Conservation (phyloP, 345 rosid genomes). For the Streptanthus diversifolius region DNA sequence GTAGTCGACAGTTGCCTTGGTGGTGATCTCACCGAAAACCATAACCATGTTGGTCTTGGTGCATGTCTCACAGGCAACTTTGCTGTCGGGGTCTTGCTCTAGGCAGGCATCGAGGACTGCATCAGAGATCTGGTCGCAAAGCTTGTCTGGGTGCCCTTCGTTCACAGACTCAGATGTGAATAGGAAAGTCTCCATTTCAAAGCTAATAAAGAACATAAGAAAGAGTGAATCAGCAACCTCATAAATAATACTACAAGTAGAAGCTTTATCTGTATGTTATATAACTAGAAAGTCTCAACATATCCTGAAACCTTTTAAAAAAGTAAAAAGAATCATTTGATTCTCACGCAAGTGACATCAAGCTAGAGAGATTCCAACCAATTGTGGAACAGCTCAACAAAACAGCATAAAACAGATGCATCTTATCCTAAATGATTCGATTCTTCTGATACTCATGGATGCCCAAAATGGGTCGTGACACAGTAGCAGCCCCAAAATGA, state of each 20-base stretch:
- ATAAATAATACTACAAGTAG: not conserved
- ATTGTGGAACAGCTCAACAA: not conserved
- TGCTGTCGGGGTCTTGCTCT: constrained; percentile 42
- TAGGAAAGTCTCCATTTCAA: constrained; percentile 37
- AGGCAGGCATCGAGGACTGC: constrained; percentile 44
- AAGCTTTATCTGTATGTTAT: not conserved
- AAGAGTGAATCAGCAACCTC: constrained; percentile 9
- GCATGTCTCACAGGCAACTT: constrained; percentile 41
- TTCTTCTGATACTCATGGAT: not conserved
- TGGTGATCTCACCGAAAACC: constrained; percentile 42
- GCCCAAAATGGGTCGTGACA: not conserved
- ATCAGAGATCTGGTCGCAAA: constrained; percentile 40
- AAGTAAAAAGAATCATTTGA: constrained; percentile 12
- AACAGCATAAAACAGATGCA: constrained; percentile 8
- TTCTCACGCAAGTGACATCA: constrained; percentile 21
- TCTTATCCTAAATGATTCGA: constrained; percentile 21
- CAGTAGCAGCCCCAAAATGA: not conserved
- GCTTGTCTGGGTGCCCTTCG: constrained; percentile 46
- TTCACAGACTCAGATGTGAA: constrained; percentile 42
- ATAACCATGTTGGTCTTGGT: constrained; percentile 41
- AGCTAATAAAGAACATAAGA: constrained; percentile 8
- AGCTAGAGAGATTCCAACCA: constrained; percentile 19
- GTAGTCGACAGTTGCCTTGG: constrained; percentile 36
- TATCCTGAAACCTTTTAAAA: not conserved
- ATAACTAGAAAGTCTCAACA: not conserved